Percentiles rank a stretch among this genome's conserved stretches.
Conservation (phyloP, 257 asterid genomes). For the Penstemon newberryi region DNA sequence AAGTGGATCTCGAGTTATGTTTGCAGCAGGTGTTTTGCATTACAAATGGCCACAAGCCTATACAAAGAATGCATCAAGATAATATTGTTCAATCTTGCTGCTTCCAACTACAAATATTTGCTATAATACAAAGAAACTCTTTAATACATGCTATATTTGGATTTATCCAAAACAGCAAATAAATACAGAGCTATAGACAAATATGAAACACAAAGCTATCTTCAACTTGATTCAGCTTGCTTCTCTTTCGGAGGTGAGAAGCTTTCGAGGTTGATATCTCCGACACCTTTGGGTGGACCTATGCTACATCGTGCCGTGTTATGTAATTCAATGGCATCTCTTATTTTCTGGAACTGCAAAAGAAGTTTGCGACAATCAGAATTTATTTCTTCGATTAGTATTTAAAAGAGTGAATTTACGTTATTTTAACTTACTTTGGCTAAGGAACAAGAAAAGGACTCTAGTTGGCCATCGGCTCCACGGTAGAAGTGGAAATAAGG, state of each 20-base stretch:
- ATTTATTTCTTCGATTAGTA: not conserved
- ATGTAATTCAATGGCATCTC: constrained; percentile 75
- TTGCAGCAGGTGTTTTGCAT: too few species aligned
- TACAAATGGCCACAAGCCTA: too few species aligned
- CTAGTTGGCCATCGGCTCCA: constrained; percentile 92
- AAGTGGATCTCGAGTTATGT: too few species aligned
- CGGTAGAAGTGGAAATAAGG: constrained; percentile 95
- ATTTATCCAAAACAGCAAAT: constrained; percentile 13
- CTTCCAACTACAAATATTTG: too few species aligned
- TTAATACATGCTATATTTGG: not conserved
- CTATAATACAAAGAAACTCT: too few species aligned
- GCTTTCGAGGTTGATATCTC: constrained; percentile 56
- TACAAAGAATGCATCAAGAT: too few species aligned
- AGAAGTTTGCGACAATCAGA: not conserved
- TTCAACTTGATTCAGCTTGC: constrained; percentile 43
- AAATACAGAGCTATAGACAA: constrained; percentile 19
- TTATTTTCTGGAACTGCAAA: constrained; percentile 83
- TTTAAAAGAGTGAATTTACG: not conserved
- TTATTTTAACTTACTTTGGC: constrained; percentile 63
- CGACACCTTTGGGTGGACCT: constrained; percentile 84
- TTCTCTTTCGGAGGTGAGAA: constrained; percentile 46
- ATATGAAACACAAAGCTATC: constrained; percentile 25
- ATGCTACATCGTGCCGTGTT: constrained; percentile 88
- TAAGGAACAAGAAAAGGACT: constrained; percentile 89
- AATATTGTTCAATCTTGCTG: too few species aligned